Evolutionary conservation across 1,284 basidiomycete genomes (phyloP), one percentile per base, ranked within the genome.

Genomic region (Athelia sp.): DNA sequence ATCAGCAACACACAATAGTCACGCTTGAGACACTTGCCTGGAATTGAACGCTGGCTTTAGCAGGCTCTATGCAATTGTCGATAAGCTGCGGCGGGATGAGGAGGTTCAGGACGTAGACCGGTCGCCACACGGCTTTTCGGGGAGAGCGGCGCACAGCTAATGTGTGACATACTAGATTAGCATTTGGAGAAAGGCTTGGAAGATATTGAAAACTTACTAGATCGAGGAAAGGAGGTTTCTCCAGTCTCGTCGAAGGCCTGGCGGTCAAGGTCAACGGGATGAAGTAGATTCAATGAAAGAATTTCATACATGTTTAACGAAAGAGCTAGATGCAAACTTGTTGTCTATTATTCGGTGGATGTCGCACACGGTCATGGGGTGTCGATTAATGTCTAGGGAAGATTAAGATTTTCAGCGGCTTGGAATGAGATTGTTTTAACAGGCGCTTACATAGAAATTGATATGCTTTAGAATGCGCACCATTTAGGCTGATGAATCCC

Each of bases 401-500:
- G 19, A 26, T 42, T 21, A 51, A 51, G 45, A 40, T 19, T 54
- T 19, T 15, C 45, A n/a, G n/a, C n/a, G n/a, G 21, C 45, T 35
- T n/a, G 35, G 45, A 46, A 40, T 38, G 47, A 36, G 36, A 47
- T 46, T 19, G 18, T 40, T 34, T 24, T 23, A n/a, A n/a, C n/a
- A n/a, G 45, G 50, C 17, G 65, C 83, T 57, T 62, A 91, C 92
- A 94, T 43, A 95, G 66, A 67, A 85, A 89, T 64, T 94, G 92
- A 65, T 89, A 79, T n/a, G 76, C 90, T 72, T 85, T 90, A 15
- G 87, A 85, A 50, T 76, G 69, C 24, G 84, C 76, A 3, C 90
- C 90, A 21, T 81, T 75, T 6, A 93, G 71, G 61, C 89, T 89
- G 52, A 95, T 81, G 60, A 95, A 94, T 1, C 92, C 92, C 52